phyloP scores from a whole-genome alignment of 306 rosid genomes.

The Echinosophora koreensis region DNA sequence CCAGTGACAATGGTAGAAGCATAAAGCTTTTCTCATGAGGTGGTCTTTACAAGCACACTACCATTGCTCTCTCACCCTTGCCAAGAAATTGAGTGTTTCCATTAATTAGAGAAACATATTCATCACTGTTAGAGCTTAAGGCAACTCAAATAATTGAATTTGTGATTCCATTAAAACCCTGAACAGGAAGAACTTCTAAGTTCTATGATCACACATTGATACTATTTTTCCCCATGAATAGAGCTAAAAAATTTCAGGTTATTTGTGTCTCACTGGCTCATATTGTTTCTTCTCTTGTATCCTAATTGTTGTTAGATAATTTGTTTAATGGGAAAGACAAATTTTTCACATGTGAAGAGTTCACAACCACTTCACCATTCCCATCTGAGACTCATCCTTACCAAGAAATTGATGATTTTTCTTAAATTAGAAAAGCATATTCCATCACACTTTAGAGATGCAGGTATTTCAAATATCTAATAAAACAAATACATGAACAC shows the following conservation, averaged over 20 bases:
- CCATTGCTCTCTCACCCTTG: too few relatives aligned
- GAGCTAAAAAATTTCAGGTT: not conserved
- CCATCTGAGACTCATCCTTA: not conserved
- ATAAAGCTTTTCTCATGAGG: too few relatives aligned
- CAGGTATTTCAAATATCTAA: slow-evolving; percentile 1
- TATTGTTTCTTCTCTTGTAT: not conserved
- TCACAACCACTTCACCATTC: not conserved
- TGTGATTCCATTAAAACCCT: slow-evolving; percentile 11
- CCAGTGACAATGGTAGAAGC: too few relatives aligned
- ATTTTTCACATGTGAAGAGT: not conserved
- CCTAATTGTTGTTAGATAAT: too few relatives aligned
- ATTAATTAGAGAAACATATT: too few relatives aligned
- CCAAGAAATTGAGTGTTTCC: too few relatives aligned
- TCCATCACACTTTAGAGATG: not conserved
- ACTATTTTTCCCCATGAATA: not conserved
- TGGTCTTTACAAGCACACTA: too few relatives aligned
- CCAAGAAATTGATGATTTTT: not conserved
- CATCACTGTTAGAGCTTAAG: too few relatives aligned
- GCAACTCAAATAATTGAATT: slow-evolving; percentile 13
- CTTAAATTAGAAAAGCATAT: not conserved
- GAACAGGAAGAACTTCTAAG: not conserved
- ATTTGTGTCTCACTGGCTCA: not conserved
- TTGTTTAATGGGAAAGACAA: not conserved
- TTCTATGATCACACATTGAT: not conserved
- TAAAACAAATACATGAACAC: not conserved